Evolutionary conservation across 2,329 filamentous ascomycete species (phyloP), one percentile per base, ranked within the genome.

Genomic region (Neopestalotiopsis rosae): DNA sequence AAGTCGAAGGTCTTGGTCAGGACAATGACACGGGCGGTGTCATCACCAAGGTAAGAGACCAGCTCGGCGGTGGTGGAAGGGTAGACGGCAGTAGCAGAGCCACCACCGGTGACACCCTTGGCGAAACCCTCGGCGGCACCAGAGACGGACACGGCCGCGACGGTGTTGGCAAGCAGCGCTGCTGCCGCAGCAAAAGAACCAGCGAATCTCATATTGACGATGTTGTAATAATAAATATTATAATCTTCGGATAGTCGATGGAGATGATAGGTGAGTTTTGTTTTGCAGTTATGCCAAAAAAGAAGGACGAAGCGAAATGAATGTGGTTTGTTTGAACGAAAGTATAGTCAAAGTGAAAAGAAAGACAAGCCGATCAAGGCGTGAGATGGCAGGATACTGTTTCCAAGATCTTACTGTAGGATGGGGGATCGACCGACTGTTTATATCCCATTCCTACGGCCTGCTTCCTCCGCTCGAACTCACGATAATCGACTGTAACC

Each of bases 61-160:
- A 91, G 85, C 83, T 92, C 82, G 32, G 79, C 82, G 57, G 78
- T 88, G 63, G 82, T 86, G 24, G 77, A 80, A 10, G 89, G 89
- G 73, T 88, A 87, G 28, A 87, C 87, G 40, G 87, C 77, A 10
- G 82, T 79, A 24, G 86, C 88, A 70, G 73, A 82, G 67, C 88
- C 89, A 74, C 89, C 89, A 49, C 89, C 89, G 20, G 89, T 91
- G 32, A 88, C 86, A 64, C 87, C 87, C 69, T 79, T 79, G 63
- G 80, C 81, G 71, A 84, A 83, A 10, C 82, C 82, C 71, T 83
- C 79, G 14, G 82, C 79, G 14, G 79, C 71, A 61, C 81, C 81
- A 28, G 74, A 75, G 42, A 82, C 80, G 56, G 78, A 75, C n/a
- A 71, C 72, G 24, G 74, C 78, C 7, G 65, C 61, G 59, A 56